A percentile compares a stretch with the other conserved stretches of the same genome.
phyloP scores from a whole-genome alignment of 78 protist genomes.

The Acrasis kona region DNA sequence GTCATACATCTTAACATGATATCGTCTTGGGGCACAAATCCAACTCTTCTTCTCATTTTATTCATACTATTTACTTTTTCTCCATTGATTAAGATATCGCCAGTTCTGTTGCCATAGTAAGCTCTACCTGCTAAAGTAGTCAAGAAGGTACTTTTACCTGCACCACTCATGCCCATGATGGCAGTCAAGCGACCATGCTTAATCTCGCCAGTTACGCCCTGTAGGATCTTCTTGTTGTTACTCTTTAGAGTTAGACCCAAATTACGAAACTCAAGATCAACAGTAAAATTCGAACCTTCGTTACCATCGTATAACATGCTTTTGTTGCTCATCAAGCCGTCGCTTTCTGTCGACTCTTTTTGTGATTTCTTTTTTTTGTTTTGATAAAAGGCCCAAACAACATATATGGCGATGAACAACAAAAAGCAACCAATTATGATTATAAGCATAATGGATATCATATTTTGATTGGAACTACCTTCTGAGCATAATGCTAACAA shows the following conservation, averaged over 20 bases:
- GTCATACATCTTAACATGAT: conserved; percentile 16
- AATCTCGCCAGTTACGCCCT: not conserved
- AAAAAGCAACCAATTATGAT: not conserved
- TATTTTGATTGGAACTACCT: not conserved
- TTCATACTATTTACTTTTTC: not conserved
- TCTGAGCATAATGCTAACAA: not conserved
- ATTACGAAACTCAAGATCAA: not conserved
- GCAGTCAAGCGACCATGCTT: conserved; percentile 1
- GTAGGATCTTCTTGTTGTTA: not conserved
- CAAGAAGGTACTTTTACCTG: conserved; percentile 43
- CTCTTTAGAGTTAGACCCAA: not conserved
- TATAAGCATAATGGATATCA: not conserved
- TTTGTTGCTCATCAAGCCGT: not conserved
- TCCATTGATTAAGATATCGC: not conserved
- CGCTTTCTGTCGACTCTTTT: not conserved
- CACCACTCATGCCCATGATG: conserved; percentile 43
- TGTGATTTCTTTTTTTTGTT: not conserved
- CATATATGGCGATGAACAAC: not conserved
- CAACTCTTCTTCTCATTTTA: not conserved
- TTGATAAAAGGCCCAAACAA: not conserved
- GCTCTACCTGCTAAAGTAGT: conserved; percentile 10
- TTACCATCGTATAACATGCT: too few relatives aligned
- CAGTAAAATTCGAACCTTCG: not conserved
- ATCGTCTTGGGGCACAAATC: not conserved
- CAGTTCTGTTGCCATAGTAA: not conserved